Evolutionary conservation across 768 basidiomycete species (phyloP).

Genomic region (Trametes meyenii): DNA sequence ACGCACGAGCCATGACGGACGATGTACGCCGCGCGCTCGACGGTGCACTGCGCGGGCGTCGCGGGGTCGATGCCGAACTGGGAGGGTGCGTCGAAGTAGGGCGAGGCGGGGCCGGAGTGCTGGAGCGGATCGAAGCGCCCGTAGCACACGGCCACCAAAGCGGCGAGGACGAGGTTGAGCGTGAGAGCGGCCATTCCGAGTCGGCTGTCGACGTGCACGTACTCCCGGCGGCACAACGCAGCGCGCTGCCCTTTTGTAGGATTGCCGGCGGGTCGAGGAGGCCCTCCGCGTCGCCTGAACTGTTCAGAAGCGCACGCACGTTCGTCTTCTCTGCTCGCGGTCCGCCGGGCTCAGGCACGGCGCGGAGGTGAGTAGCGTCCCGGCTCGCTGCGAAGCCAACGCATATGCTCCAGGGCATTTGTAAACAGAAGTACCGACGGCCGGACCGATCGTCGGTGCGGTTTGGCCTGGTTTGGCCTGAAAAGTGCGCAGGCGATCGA

Average conservation of each 20-base stretch:
- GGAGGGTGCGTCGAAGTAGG: constrained; percentile 47
- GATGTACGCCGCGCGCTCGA: constrained; percentile 49
- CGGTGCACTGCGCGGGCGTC: constrained; percentile 42
- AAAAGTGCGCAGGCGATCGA: too few species aligned
- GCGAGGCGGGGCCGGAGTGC: constrained; percentile 46
- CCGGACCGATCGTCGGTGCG: background rate
- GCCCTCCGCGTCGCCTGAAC: background rate
- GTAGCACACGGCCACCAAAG: background rate
- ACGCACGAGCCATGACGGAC: constrained; percentile 46
- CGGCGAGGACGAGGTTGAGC: background rate
- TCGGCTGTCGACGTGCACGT: too few species aligned
- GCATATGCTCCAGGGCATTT: background rate
- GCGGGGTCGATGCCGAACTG: constrained; percentile 37
- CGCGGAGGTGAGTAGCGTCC: background rate
- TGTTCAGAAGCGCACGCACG: background rate
- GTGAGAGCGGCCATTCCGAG: background rate
- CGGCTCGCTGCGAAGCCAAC: background rate
- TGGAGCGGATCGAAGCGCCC: constrained; percentile 41
- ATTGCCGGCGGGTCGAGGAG: background rate
- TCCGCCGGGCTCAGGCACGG: background rate
- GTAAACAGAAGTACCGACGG: background rate
- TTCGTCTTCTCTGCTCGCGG: constrained; percentile 1
- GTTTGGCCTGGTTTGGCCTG: too few species aligned
- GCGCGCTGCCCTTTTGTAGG: background rate
- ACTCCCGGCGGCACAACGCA: background rate